These are phyloP conservation scores for Scortechinia acanthostroma DNA, from an alignment of 2,329 filamentous ascomycete genomes.

Conservation along the genomic window DNA sequence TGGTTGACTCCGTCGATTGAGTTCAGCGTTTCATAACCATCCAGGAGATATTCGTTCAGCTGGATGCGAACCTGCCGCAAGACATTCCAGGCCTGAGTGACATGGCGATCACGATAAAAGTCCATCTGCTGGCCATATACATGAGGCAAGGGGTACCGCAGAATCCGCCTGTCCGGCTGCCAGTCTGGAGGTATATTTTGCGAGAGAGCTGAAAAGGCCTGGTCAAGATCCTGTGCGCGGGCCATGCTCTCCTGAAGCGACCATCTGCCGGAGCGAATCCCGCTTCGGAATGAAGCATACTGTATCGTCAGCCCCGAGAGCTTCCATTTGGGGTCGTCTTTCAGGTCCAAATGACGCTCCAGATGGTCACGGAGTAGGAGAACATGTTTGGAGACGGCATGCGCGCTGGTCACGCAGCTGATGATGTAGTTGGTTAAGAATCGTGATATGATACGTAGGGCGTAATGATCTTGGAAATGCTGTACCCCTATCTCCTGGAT, in stretches of 20 bases:
- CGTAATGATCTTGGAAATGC: not conserved
- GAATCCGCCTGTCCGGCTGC: not conserved
- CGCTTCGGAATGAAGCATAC: not conserved
- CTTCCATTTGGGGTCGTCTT: not conserved
- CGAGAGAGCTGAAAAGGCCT: not conserved
- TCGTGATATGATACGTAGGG: not conserved
- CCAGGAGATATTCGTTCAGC: not conserved
- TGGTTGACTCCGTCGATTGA: not conserved
- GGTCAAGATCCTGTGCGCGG: not conserved
- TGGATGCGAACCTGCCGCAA: not conserved
- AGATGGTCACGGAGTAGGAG: not conserved
- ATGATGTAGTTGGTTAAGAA: not conserved
- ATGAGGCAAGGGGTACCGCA: not conserved
- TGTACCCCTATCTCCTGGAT: not conserved
- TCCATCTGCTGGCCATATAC: not conserved
- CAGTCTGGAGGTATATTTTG: not conserved
- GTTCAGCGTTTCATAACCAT: not conserved
- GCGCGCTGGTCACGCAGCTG: not conserved
- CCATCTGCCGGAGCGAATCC: not conserved
- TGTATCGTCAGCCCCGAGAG: not conserved
- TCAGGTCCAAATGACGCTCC: not conserved
- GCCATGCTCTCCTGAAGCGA: not conserved
- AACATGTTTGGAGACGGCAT: not conserved
- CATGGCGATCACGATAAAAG: not conserved
- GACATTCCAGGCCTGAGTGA: not conserved